phyloP scores from a whole-genome alignment of 495 filamentous ascomycete species.

The Cudoniella acicularis region DNA sequence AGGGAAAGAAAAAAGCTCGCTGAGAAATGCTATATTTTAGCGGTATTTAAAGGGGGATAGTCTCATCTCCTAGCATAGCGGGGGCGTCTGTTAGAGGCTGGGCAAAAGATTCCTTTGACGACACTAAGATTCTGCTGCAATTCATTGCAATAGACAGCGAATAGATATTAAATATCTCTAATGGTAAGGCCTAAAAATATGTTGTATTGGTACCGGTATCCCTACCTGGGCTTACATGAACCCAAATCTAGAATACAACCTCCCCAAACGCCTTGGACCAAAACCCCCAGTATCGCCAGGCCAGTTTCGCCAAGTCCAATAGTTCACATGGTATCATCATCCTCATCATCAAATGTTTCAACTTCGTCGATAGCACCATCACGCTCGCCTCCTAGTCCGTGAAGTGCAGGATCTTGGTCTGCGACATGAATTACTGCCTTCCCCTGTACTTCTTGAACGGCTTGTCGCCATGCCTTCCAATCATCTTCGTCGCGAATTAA shows the following conservation, averaged over 20 bases:
- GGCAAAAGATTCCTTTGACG: too few relatives aligned
- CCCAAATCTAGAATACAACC: background rate
- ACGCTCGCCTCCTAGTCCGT: constrained; percentile 52
- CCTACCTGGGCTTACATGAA: background rate
- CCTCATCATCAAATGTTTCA: constrained; percentile 69
- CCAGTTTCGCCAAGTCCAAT: background rate
- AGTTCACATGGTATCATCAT: constrained; percentile 21
- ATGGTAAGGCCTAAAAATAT: background rate
- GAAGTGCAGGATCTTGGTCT: constrained; percentile 55
- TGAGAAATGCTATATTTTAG: too few relatives aligned
- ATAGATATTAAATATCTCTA: too few relatives aligned
- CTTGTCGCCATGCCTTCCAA: constrained; percentile 75
- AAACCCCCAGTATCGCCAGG: background rate
- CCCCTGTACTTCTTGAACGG: constrained; percentile 63
- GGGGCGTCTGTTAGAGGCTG: background rate
- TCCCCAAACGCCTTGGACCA: background rate
- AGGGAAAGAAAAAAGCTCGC: constrained; percentile 14
- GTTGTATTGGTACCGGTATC: background rate
- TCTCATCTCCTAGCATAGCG: background rate
- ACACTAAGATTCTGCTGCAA: too few relatives aligned
- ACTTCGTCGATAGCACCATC: constrained; percentile 84
- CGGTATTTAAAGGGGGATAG: too few relatives aligned
- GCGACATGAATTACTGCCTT: constrained; percentile 83
- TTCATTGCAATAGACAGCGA: too few relatives aligned
- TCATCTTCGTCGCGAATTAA: constrained; percentile 78